Evolutionary conservation across 768 basidiomycete genomes (phyloP).

Genomic region (Russula compacta): DNA sequence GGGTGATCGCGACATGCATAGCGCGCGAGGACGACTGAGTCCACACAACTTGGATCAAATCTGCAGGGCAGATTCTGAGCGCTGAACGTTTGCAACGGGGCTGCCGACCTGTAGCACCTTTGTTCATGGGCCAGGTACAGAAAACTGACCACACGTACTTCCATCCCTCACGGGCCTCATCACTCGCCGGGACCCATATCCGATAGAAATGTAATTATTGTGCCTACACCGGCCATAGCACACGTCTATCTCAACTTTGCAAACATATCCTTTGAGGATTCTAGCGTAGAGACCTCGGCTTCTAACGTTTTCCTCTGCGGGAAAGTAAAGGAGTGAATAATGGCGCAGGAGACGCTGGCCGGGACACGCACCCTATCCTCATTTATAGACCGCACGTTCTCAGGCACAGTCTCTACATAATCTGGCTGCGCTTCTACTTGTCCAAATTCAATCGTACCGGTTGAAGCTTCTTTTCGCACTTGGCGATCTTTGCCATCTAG

Average conservation of each 20-base stretch:
- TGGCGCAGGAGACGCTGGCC: not conserved
- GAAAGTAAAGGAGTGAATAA: too few relatives aligned
- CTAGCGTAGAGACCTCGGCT: constrained; percentile 68
- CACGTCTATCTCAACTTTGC: constrained; percentile 42
- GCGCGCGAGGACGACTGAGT: too few relatives aligned
- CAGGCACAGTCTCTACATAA: not conserved
- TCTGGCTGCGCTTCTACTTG: constrained; percentile 62
- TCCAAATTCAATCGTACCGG: constrained; percentile 25
- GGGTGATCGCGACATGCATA: too few relatives aligned
- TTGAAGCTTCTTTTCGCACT: constrained; percentile 44
- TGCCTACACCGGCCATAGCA: not conserved
- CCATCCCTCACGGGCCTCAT: too few relatives aligned
- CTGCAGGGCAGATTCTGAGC: too few relatives aligned
- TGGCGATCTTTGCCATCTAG: constrained; percentile 79
- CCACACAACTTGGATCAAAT: too few relatives aligned
- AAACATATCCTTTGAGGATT: constrained; percentile 70
- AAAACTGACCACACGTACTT: too few relatives aligned
- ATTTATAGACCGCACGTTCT: not conserved
- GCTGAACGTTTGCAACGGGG: too few relatives aligned
- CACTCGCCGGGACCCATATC: not conserved
- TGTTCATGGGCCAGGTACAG: too few relatives aligned
- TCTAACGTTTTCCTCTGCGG: constrained; percentile 64
- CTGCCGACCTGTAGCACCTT: too few relatives aligned
- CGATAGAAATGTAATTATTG: not conserved
- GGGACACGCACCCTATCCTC: not conserved